Percentiles rank a stretch among this genome's conserved stretches.
Evolutionary conservation across 371 early-diverging fungal genomes (phyloP).

Genomic region (Circinella minor): DNA sequence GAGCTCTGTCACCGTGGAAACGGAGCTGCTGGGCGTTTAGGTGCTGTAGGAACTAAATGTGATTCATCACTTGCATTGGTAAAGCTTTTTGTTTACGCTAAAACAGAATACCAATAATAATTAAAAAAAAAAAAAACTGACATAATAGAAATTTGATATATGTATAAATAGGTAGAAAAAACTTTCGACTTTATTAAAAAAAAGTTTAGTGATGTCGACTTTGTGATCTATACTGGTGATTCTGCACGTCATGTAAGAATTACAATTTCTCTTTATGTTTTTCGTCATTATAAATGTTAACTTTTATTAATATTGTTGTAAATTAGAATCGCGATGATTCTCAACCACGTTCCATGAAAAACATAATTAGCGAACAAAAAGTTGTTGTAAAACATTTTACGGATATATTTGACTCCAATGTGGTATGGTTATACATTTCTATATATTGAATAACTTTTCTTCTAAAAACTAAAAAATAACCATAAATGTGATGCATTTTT

Average conservation of each 20-base stretch:
- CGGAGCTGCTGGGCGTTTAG: conserved; percentile 10
- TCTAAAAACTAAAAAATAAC: too few relatives aligned
- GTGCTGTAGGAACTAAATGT: conserved; percentile 12
- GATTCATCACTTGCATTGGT: conserved; percentile 11
- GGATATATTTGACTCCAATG: conserved; percentile 27
- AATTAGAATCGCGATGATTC: conserved; percentile 32
- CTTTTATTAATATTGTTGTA: neutral
- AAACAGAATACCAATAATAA: neutral
- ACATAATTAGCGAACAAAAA: conserved; percentile 27
- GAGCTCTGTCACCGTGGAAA: conserved; percentile 25
- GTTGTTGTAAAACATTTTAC: conserved; percentile 26
- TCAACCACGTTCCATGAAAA: conserved; percentile 18
- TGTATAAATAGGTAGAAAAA: conserved; percentile 22
- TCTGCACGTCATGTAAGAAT: conserved; percentile 28
- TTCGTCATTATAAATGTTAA: neutral
- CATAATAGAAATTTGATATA: too few relatives aligned
- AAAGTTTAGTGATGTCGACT: conserved; percentile 32
- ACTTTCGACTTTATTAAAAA: conserved; percentile 36
- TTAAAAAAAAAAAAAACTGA: too few relatives aligned
- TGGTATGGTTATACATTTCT: conserved; percentile 21
- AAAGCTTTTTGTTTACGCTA: neutral
- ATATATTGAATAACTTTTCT: neutral
- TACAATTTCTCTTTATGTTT: neutral
- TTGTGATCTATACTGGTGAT: conserved; percentile 49
- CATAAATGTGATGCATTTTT: neutral